Evolutionary conservation across 1,139 yeast species (phyloP).

Genomic region (Diutina pseudorugosa): DNA sequence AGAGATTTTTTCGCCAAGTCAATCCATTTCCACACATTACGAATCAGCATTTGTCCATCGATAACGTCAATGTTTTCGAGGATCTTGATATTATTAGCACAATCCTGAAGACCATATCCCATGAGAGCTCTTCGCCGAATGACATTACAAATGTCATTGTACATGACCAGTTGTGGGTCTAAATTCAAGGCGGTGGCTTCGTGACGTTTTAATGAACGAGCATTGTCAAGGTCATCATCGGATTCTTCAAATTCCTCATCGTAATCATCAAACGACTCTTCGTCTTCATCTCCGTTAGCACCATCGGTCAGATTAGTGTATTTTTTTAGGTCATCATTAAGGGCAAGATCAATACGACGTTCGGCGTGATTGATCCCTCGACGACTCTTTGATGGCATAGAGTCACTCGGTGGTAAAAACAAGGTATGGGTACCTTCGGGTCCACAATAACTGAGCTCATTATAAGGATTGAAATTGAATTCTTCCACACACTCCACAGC

Average conservation of each 20-base stretch:
- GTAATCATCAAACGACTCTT: background rate
- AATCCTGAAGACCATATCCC: slow-evolving; percentile 60
- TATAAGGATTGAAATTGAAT: slow-evolving; percentile 54
- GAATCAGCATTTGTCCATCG: slow-evolving; percentile 44
- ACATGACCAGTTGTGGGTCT: slow-evolving; percentile 16
- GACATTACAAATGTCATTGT: slow-evolving; percentile 51
- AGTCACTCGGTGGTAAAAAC: slow-evolving; percentile 10
- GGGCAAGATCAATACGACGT: background rate
- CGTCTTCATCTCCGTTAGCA: background rate
- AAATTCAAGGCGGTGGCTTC: background rate
- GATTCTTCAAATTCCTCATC: background rate
- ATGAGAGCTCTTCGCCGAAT: slow-evolving; percentile 58
- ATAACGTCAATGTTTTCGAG: slow-evolving; percentile 37
- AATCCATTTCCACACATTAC: slow-evolving; percentile 88
- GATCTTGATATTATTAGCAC: slow-evolving; percentile 49
- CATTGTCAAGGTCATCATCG: background rate
- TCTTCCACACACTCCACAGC: slow-evolving; percentile 58
- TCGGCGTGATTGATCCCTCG: background rate
- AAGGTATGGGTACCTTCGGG: slow-evolving; percentile 42
- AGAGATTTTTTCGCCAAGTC: slow-evolving; percentile 58
- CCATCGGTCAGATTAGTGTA: background rate
- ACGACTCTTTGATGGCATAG: background rate
- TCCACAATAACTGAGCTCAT: slow-evolving; percentile 59
- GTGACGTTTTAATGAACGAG: background rate
- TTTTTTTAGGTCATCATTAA: background rate